Base-by-base conservation (phyloP, 768 basidiomycete genomes). In the Mycena olivaceomarginata region DNA sequence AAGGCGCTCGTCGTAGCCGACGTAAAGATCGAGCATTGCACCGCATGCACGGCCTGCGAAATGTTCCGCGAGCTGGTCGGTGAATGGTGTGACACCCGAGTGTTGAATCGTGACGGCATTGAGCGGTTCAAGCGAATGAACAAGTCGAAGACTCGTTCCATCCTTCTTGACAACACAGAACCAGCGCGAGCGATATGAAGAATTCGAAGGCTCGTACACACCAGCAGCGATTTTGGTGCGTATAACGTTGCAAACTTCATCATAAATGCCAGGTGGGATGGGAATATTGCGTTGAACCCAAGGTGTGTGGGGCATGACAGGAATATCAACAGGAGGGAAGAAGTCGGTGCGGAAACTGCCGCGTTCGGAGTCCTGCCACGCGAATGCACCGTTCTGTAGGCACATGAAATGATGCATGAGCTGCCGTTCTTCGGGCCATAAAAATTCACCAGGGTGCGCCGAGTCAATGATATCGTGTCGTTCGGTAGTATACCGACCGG, bases 1-100 rank as follows among this genome's bases (percentile, higher is more conserved):
- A 0, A 72, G 56, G 0, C 81, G 77, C 9, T 87, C 80, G 25
- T 87, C 82, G 63, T 82, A 85, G 13, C 84, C 84, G 0, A 82
- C 76, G 51, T 77, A 82, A 2, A 84, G 63, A 39, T 84, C 81
- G 2, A 83, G 65, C 39, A 72, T 72, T 31, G 31, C 31, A 31
- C 31, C 31, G 31, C 31, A 31, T 31, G 31, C 31, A 31, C 31
- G 31, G 31, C 31, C 31, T 31, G 31, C 31, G 31, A 31, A 31
- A 31, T 31, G 31, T 31, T 31, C 31, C 31, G 31, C 31, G 31
- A 31, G 31, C 31, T 31, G 31, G 31, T 31, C 31, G 31, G 31
- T 31, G 31, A 31, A 31, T 31, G 31, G 31, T 31, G 31, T 31
- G 31, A 31, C 31, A 31, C 31, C 31, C 31, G 31, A 31, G 31